phyloP scores from a whole-genome alignment of 345 rosid genomes.

The Pistacia vera region DNA sequence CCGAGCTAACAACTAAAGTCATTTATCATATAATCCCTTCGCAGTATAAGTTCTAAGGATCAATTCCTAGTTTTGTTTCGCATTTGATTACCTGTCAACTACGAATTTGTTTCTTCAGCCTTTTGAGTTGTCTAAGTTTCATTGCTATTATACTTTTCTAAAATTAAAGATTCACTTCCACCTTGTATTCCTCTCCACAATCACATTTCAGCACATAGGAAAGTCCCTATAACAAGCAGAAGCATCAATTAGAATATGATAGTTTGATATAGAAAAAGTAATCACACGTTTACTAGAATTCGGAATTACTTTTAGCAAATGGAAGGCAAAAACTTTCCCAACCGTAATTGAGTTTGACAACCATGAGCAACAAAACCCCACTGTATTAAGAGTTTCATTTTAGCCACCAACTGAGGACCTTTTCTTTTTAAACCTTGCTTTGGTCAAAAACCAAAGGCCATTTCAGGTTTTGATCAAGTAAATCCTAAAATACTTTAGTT shows the following conservation, averaged over 20 bases:
- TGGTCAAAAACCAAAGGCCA: not conserved
- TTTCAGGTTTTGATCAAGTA: not conserved
- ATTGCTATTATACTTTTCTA: constrained; percentile 10
- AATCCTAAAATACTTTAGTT: not conserved
- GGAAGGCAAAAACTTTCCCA: not conserved
- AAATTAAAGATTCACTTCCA: constrained; percentile 22
- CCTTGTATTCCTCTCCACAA: constrained; percentile 62
- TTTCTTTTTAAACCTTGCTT: constrained; percentile 1
- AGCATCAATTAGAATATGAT: constrained; percentile 3
- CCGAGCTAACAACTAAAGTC: not conserved
- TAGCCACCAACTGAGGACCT: not conserved
- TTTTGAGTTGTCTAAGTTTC: constrained; percentile 1
- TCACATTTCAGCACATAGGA: constrained; percentile 53
- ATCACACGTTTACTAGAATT: not conserved
- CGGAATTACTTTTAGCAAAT: not conserved
- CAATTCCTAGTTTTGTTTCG: constrained; percentile 5
- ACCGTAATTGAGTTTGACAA: not conserved
- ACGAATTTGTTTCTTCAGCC: not conserved
- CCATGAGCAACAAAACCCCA: not conserved
- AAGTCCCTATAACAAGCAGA: constrained; percentile 49
- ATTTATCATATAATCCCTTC: not conserved
- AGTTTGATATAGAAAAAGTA: not conserved
- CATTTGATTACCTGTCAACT: not conserved
- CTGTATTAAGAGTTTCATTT: not conserved
- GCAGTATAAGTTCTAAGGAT: not conserved